phyloP scores from a whole-genome alignment of 129 eudicot genomes.

The Erigeron canadensis region DNA sequence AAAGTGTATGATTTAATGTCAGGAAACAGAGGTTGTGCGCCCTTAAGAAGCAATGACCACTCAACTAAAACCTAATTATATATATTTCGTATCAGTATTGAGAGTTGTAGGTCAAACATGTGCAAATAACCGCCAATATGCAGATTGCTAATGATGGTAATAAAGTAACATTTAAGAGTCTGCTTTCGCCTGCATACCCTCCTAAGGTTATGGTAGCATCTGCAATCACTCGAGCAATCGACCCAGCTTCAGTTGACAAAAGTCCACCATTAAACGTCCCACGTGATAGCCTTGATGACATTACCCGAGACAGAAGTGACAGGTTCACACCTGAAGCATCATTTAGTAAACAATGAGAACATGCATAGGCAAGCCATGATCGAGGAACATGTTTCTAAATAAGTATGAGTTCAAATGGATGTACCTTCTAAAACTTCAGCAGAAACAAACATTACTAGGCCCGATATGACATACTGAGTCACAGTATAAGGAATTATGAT shows the following conservation, averaged over 20 bases:
- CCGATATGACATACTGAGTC: constrained; percentile 83
- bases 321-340: constrained; percentile 65
- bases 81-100: constrained; percentile 41
- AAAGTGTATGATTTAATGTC: background rate
- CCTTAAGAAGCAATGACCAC: background rate
- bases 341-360: too few relatives aligned
- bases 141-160: constrained; percentile 77
- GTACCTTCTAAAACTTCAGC: constrained; percentile 98
- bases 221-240: constrained; percentile 89
- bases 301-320: constrained; percentile 85
- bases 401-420: background rate
- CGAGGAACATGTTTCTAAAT: background rate
- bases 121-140: constrained; percentile 63
- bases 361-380: background rate
- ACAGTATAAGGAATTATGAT: constrained; percentile 58
- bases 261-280: constrained; percentile 95
- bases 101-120: constrained; percentile 83
- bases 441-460: constrained; percentile 84
- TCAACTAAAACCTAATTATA: background rate
- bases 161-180: constrained; percentile 69
- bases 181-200: constrained; percentile 64
- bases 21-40: background rate
- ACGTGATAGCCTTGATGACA: constrained; percentile 96
- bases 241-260: constrained; percentile 92
- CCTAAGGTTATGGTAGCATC: constrained; percentile 86